Base-by-base conservation (phyloP, 768 basidiomycete genomes). In the Rhodotorula diobovata region DNA sequence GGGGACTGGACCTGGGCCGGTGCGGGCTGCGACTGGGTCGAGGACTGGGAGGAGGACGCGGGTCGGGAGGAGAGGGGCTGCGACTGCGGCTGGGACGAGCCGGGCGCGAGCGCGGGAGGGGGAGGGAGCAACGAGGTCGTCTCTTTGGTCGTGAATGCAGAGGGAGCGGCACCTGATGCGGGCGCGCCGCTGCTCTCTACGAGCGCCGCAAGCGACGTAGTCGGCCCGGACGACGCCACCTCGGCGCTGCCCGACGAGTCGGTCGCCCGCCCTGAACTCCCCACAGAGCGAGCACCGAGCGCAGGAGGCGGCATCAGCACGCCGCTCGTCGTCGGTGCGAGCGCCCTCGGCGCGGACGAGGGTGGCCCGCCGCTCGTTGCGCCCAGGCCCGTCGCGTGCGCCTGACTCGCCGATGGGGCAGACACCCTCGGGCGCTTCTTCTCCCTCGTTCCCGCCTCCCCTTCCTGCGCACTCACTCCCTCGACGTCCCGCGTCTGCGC, bases 241-340 rank as follows among this genome's bases (percentile, higher is more conserved):
- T 6, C 25, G 48, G 23, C 48, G 25, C 4, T 4, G 45, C 45
- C 15, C 20, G 48, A 28, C n/a, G 51, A 16, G n/a, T 30, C 28
- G 28, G 28, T 2, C 51, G 51, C 28, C 1, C 28, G 51, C n/a
- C 2, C 10, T 14, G 28, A n/a, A 12, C 28, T 16, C n/a, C n/a
- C n/a, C 12, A 15, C 12, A n/a, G 57, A 45, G 15, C n/a, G 12
- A 2, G 41, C 41, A 20, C n/a, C 45, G 6, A 57, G 6, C 14
- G 68, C 32, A 10, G 70, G 70, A 0, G 70, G 70, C 10, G 70
- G 70, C 70, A 71, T 71, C 10, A 71, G 48, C 35, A 71, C 37
- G 18, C 37, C 61, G 61, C 70, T 71, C 30, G 32, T 20, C 2
- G 60, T 57, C 23, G 64, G 51, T 1, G 37, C 55, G 20, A 71